A percentile compares a stretch with the other conserved stretches of the same genome.
Conservation (phyloP, 2,329 filamentous ascomycete species). For the Colletotrichum coccodes region DNA sequence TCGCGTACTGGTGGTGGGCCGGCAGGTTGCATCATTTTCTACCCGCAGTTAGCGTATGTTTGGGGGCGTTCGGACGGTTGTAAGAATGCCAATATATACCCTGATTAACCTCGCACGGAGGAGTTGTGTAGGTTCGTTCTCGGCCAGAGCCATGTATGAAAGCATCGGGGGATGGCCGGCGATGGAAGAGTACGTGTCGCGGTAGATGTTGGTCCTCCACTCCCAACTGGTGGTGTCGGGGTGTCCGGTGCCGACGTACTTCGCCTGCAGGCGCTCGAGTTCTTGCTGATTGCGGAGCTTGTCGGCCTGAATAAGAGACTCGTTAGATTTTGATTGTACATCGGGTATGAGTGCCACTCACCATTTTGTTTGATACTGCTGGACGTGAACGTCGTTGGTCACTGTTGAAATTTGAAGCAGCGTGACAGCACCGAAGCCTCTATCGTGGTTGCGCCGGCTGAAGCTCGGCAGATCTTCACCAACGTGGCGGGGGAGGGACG, state of each 20-base stretch:
- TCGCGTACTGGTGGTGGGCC: conserved; percentile 68
- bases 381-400: background rate
- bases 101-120: conserved; percentile 84
- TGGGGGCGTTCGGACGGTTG: background rate
- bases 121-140: conserved; percentile 86
- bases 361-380: conserved; percentile 17
- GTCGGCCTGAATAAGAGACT: conserved; percentile 73
- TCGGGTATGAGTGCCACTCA: background rate
- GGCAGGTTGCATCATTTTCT: conserved; percentile 76
- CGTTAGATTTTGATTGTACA: background rate
- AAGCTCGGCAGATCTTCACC: conserved; percentile 20
- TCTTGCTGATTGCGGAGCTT: conserved; percentile 98
- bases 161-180: conserved; percentile 90
- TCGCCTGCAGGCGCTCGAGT: conserved; percentile 94
- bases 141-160: conserved; percentile 87
- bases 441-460: conserved; percentile 29
- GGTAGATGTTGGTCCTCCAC: conserved; percentile 94
- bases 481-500: background rate
- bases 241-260: conserved; percentile 95
- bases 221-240: conserved; percentile 98
- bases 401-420: background rate
- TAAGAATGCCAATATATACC: conserved; percentile 49
- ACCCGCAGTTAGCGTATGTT: background rate
- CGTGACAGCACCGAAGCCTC: background rate
- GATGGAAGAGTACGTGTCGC: conserved; percentile 90